phyloP scores from a whole-genome alignment of 805 yeast species.

The Schwanniomyces vanrijiae region DNA sequence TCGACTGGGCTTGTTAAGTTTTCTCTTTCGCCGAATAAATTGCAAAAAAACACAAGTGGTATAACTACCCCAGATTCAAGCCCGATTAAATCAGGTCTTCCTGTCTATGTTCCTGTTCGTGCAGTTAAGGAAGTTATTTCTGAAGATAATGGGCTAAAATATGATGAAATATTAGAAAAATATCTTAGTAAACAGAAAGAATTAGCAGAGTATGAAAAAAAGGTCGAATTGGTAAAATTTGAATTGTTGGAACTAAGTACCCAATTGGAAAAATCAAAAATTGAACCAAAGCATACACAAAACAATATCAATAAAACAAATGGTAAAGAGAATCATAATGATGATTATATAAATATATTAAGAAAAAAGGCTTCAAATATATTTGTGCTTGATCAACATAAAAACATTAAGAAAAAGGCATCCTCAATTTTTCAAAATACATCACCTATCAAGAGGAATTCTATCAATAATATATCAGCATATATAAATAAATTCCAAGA shows the following conservation, averaged over 20 bases:
- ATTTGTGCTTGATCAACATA: conserved; percentile 9
- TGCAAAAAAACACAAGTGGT: background rate
- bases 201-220: conserved; percentile 48
- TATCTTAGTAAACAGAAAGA: conserved; percentile 55
- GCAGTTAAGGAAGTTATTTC: conserved; percentile 6
- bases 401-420: conserved; percentile 19
- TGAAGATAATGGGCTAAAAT: conserved; percentile 3
- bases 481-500: conserved; percentile 9
- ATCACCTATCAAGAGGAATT: background rate
- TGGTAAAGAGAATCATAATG: background rate
- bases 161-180: conserved; percentile 16
- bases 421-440: conserved; percentile 16
- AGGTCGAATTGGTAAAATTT: conserved; percentile 29
- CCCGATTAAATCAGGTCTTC: conserved; percentile 22
- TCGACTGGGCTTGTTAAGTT: conserved; percentile 53
- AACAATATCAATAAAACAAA: background rate
- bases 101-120: conserved; percentile 34
- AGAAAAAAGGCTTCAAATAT: conserved; percentile 21
- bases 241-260: conserved; percentile 34
- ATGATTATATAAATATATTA: conserved; percentile 11
- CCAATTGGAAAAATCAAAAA: conserved; percentile 16
- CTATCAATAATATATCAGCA: conserved; percentile 7
- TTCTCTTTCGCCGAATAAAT: conserved; percentile 21
- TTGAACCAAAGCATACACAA: background rate
- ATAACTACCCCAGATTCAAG: conserved; percentile 1